A percentile compares a stretch with the other conserved stretches of the same genome.
These are phyloP conservation scores for Mycena galopus DNA, from an alignment of 768 basidiomycete species.

Conservation along the genomic window DNA sequence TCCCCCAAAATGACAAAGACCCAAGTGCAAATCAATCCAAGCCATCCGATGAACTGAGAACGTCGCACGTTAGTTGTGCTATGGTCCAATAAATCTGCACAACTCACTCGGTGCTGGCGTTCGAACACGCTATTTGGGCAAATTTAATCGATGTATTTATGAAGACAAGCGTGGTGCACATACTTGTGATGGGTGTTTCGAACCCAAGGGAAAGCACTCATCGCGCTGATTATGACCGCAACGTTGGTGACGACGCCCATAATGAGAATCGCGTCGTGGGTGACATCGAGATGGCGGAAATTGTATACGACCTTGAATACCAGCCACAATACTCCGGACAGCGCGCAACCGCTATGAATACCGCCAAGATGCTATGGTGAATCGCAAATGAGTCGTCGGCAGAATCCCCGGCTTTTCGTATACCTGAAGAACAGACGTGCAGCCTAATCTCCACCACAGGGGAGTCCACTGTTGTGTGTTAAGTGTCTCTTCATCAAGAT, in stretches of 20 bases:
- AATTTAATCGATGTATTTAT: slow-evolving; percentile 8
- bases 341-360: slow-evolving; percentile 82
- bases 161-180: slow-evolving; percentile 36
- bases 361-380: slow-evolving; percentile 77
- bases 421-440: slow-evolving; percentile 80
- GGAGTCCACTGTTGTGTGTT: slow-evolving; percentile 71
- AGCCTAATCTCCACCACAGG: slow-evolving; percentile 76
- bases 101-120: slow-evolving; percentile 70
- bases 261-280: slow-evolving; percentile 68
- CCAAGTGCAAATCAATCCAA: slow-evolving; percentile 66
- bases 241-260: slow-evolving; percentile 73
- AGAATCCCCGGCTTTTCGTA: slow-evolving; percentile 2
- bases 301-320: slow-evolving; percentile 71
- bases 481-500: slow-evolving; percentile 12
- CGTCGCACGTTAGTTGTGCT: neutral
- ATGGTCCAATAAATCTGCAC: neutral
- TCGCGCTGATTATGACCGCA: slow-evolving; percentile 67
- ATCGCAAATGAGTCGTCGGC: slow-evolving; percentile 23
- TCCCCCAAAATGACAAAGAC: slow-evolving; percentile 70
- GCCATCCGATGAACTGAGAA: slow-evolving; percentile 75
- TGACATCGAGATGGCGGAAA: slow-evolving; percentile 61
- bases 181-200: slow-evolving; percentile 87
- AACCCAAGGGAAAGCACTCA: slow-evolving; percentile 83
- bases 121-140: slow-evolving; percentile 73
- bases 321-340: slow-evolving; percentile 80